Conservation (phyloP, 2,329 filamentous ascomycete species). For the Seiridium cupressi region DNA sequence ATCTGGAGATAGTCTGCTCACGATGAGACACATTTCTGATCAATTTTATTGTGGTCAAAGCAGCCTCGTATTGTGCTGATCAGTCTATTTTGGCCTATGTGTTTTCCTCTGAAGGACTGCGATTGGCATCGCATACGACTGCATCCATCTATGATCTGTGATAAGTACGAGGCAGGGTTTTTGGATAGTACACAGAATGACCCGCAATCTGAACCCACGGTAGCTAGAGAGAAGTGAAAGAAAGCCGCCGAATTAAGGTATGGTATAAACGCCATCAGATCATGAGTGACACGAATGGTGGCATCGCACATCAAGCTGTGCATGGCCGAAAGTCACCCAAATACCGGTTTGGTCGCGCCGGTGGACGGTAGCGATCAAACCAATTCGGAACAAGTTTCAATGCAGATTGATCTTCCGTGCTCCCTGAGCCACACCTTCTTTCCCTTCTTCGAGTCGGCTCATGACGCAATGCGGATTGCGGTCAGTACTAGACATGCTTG, state of each 20-base stretch:
- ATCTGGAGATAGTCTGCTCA: not conserved
- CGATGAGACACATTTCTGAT: not conserved
- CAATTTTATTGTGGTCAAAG: not conserved
- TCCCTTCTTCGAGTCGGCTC: slow-evolving; percentile 66
- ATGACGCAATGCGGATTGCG: slow-evolving; percentile 77
- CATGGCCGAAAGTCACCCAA: no score
- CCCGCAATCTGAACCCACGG: no score
- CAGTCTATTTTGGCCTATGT: not conserved
- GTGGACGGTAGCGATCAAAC: not conserved
- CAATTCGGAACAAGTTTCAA: no score
- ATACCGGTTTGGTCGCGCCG: no score
- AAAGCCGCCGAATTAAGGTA: no score
- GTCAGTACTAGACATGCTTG: slow-evolving; percentile 83
- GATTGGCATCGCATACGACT: not conserved
- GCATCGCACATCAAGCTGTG: no score
- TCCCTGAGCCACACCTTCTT: slow-evolving; percentile 50
- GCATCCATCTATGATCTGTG: no score
- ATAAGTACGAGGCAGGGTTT: no score
- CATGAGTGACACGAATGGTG: no score
- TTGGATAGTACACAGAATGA: no score
- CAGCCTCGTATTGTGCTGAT: not conserved
- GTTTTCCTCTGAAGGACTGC: not conserved
- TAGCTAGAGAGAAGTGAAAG: no score
- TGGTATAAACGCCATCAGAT: no score
- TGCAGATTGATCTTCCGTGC: slow-evolving; percentile 41